Evolutionary conservation across 129 eudicot genomes (phyloP).

Genomic region (Kitagawia praeruptora): DNA sequence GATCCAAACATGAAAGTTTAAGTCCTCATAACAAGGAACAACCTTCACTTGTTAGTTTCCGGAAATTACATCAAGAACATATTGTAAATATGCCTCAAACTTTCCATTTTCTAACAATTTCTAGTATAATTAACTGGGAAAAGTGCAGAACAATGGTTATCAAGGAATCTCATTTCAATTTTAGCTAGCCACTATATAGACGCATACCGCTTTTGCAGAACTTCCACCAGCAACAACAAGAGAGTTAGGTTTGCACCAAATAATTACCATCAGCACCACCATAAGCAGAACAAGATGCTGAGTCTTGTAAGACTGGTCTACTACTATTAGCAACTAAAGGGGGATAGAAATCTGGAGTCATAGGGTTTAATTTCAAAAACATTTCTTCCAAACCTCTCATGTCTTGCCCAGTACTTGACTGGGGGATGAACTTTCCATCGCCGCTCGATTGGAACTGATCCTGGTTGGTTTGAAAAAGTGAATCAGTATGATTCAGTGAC

Average conservation of each 20-base stretch:
- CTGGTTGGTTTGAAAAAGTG: not conserved
- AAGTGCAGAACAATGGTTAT: too few relatives aligned
- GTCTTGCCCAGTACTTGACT: conserved; percentile 12
- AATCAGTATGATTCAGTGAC: conserved; percentile 35
- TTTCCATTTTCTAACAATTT: too few relatives aligned
- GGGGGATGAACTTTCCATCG: too few relatives aligned
- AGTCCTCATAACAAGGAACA: too few relatives aligned
- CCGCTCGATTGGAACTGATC: not conserved
- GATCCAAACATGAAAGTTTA: too few relatives aligned
- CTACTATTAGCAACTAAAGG: conserved; percentile 20
- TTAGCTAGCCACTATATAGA: too few relatives aligned
- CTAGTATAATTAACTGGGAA: too few relatives aligned
- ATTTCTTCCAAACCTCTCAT: conserved; percentile 55
- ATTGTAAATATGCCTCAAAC: too few relatives aligned
- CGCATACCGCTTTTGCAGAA: not conserved
- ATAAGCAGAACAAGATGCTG: not conserved
- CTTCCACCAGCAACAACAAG: not conserved
- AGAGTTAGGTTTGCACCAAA: conserved; percentile 1
- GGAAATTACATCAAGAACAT: too few relatives aligned
- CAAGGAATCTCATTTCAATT: too few relatives aligned
- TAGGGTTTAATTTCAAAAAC: conserved; percentile 48
- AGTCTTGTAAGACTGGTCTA: not conserved
- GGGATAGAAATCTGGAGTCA: conserved; percentile 58
- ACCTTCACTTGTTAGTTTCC: too few relatives aligned
- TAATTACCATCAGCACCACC: not conserved